Percentiles rank a stretch among this genome's conserved stretches.
phyloP scores from a whole-genome alignment of 1,284 basidiomycete species.

The Vanrija pseudolonga region DNA sequence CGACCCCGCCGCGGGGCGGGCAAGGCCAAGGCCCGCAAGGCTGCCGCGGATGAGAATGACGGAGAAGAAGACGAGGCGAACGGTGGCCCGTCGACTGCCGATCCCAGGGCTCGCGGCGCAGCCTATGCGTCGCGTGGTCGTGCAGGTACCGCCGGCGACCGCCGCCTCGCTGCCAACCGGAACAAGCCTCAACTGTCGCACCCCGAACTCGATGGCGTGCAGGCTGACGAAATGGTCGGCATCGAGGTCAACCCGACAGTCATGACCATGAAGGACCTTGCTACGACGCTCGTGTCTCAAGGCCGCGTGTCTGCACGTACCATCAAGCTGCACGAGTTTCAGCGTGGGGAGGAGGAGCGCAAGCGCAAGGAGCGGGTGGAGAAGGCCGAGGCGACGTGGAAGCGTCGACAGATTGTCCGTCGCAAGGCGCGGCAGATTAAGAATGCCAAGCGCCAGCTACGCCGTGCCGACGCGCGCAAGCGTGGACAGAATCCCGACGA shows the following conservation, averaged over 20 bases:
- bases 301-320: conserved; percentile 32
- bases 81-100: not conserved
- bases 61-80: not conserved
- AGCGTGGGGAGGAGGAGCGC: conserved; percentile 7
- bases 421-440: conserved; percentile 28
- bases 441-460: conserved; percentile 26
- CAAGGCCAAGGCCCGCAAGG: not conserved
- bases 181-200: conserved; percentile 2
- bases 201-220: conserved; percentile 23
- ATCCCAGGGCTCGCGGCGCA: not conserved
- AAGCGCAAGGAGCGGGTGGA: conserved; percentile 16
- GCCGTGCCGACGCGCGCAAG: conserved; percentile 18
- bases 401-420: conserved; percentile 28
- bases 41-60: not conserved
- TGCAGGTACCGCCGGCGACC: not conserved
- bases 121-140: conserved; percentile 3
- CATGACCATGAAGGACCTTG: conserved; percentile 27
- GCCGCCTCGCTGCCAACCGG: not conserved
- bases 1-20: not conserved
- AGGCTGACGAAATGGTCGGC: conserved; percentile 31
- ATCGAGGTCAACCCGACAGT: conserved; percentile 20
- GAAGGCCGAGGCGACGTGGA: conserved; percentile 22
- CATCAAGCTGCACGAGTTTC: conserved; percentile 24
- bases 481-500: conserved; percentile 21
- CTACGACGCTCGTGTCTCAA: conserved; percentile 23